Evolutionary conservation across 305 asterid genomes (phyloP).

Genomic region (Solanum hybrid): DNA sequence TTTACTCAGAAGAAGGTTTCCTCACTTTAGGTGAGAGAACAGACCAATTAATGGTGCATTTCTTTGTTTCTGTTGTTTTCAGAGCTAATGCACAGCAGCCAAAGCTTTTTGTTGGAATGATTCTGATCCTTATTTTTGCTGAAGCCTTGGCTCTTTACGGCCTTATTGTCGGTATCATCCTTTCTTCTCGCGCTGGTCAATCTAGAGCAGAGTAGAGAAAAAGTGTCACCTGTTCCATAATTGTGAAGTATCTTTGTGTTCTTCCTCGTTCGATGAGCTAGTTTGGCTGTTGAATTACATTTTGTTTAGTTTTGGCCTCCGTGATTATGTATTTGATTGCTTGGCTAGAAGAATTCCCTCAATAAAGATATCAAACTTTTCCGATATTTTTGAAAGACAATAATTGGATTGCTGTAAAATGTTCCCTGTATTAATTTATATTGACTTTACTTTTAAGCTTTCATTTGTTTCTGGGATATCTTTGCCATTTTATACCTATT

Average conservation of each 20-base stretch:
- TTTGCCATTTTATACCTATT: not conserved
- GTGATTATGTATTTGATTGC: constrained; percentile 4
- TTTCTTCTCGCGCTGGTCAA: constrained; percentile 74
- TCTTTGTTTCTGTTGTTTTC: constrained; percentile 4
- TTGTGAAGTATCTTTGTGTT: constrained; percentile 13
- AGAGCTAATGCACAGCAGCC: constrained; percentile 80
- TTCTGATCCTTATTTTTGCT: constrained; percentile 63
- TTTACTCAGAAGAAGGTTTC: not conserved
- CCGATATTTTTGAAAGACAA: not conserved
- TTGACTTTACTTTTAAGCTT: constrained; percentile 9
- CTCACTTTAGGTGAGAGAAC: not conserved
- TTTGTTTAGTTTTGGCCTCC: not conserved
- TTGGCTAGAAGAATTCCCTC: constrained; percentile 8
- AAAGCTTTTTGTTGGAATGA: constrained; percentile 76
- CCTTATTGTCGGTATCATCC: constrained; percentile 69
- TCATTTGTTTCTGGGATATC: constrained; percentile 9
- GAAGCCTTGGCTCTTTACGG: constrained; percentile 71
- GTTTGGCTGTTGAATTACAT: constrained; percentile 12
- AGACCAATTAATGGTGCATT: not conserved
- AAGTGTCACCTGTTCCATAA: constrained; percentile 3
- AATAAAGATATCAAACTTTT: not conserved
- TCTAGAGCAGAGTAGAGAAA: constrained; percentile 61
- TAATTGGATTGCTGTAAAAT: not conserved
- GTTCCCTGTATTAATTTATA: constrained; percentile 4
- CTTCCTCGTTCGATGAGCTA: constrained; percentile 10